phyloP scores from a whole-genome alignment of 2,329 filamentous ascomycete genomes.

The Colletotrichum simmondsii region DNA sequence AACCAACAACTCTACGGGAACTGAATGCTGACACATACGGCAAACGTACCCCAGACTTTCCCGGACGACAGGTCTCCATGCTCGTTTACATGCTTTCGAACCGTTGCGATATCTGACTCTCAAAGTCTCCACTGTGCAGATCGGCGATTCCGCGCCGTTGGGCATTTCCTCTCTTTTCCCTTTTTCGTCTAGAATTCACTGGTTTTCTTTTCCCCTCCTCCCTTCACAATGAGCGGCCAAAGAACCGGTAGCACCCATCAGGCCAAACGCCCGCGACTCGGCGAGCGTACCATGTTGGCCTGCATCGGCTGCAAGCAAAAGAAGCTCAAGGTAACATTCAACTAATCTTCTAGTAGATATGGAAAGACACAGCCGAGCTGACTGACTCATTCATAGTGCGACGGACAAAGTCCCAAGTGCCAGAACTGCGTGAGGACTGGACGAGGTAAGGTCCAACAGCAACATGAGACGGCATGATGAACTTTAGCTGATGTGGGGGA shows the following conservation, averaged over 20 bases:
- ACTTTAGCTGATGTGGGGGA: background rate
- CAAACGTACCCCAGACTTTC: background rate
- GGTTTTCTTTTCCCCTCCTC: background rate
- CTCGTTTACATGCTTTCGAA: background rate
- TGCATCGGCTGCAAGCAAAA: constrained; percentile 41
- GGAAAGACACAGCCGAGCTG: background rate
- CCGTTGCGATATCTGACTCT: background rate
- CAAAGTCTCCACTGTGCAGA: background rate
- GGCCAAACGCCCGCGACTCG: constrained; percentile 37
- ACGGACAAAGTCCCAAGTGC: constrained; percentile 40
- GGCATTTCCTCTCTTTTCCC: background rate
- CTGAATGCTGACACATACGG: background rate
- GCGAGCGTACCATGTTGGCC: constrained; percentile 41
- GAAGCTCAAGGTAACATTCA: constrained; percentile 39
- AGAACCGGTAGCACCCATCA: background rate
- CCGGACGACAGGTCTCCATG: background rate
- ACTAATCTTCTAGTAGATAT: no score
- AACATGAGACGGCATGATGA: background rate
- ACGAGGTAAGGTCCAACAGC: background rate
- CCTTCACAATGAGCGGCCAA: constrained; percentile 1
- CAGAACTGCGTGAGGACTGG: constrained; percentile 40
- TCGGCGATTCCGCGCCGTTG: background rate
- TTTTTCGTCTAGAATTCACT: background rate
- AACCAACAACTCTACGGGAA: background rate
- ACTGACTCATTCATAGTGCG: constrained; percentile 32